Evolutionary conservation across 495 filamentous ascomycete genomes (phyloP).

Genomic region (Usnea hakonensis): DNA sequence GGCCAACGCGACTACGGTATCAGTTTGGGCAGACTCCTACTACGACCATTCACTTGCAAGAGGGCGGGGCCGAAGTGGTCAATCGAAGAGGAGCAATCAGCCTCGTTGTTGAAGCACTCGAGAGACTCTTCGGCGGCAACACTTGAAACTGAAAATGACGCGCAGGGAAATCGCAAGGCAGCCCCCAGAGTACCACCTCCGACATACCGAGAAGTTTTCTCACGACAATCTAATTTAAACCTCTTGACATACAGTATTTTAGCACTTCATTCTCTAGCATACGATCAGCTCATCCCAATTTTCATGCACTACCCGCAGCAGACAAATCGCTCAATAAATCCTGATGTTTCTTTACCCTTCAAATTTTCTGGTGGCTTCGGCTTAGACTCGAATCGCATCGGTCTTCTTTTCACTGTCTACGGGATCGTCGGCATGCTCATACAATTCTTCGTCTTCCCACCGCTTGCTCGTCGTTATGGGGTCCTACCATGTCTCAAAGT

Average conservation of each 20-base stretch:
- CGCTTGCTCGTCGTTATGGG: conserved; percentile 58
- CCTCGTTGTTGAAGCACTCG: conserved; percentile 18
- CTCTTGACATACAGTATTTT: conserved; percentile 67
- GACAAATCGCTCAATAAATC: conserved; percentile 43
- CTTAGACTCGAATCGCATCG: conserved; percentile 61
- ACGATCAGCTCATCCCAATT: conserved; percentile 72
- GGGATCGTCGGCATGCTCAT: conserved; percentile 62
- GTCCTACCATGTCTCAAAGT: conserved; percentile 60
- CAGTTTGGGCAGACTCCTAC: conserved; percentile 48
- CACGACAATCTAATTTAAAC: conserved; percentile 65
- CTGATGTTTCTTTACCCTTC: conserved; percentile 58
- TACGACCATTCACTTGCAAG: conserved; percentile 27
- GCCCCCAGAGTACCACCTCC: conserved; percentile 30
- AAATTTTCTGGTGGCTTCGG: conserved; percentile 75
- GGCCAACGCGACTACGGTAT: conserved; percentile 61
- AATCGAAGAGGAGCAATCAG: conserved; percentile 37
- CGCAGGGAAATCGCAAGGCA: conserved; percentile 13
- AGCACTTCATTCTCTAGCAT: conserved; percentile 68
- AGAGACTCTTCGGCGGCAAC: conserved; percentile 10
- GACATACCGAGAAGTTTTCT: conserved; percentile 60
- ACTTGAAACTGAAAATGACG: conserved; percentile 9
- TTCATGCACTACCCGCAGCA: conserved; percentile 69
- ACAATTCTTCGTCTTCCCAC: conserved; percentile 75
- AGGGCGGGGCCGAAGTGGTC: conserved; percentile 20
- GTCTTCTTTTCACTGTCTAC: conserved; percentile 68